phyloP scores from a whole-genome alignment of 1,284 basidiomycete genomes.

The Puccinia horiana region DNA sequence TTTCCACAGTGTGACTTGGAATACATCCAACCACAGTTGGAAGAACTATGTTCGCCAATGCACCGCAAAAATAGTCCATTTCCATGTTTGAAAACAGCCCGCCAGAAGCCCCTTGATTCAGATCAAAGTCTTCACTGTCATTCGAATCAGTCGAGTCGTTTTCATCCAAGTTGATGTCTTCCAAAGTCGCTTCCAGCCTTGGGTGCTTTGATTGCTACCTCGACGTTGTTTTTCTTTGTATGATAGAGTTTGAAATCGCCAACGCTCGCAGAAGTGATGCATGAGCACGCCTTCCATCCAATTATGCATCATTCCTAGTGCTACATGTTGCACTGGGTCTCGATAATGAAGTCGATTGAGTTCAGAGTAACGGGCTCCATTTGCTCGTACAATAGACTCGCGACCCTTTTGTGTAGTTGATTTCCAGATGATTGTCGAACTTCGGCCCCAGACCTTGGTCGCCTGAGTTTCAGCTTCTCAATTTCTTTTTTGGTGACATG shows the following conservation, averaged over 20 bases:
- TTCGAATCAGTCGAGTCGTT: neutral
- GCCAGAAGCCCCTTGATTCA: constrained; percentile 12
- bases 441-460: neutral
- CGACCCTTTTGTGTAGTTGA: neutral
- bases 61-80: constrained; percentile 1
- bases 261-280: constrained; percentile 27
- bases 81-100: constrained; percentile 12
- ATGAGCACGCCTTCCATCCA: constrained; percentile 42
- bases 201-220: neutral
- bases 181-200: neutral
- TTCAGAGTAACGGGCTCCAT: neutral
- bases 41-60: neutral
- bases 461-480: neutral
- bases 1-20: constrained; percentile 22
- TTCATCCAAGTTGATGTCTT: neutral
- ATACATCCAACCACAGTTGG: constrained; percentile 5
- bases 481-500: neutral
- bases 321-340: constrained; percentile 12
- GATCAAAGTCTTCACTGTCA: neutral
- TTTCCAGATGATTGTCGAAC: neutral
- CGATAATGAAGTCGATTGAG: constrained; percentile 21
- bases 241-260: constrained; percentile 24
- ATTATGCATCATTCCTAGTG: constrained; percentile 35
- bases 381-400: neutral
- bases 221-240: neutral